Conservation (phyloP, 306 rosid species). For the Cucurbita ficifolia region DNA sequence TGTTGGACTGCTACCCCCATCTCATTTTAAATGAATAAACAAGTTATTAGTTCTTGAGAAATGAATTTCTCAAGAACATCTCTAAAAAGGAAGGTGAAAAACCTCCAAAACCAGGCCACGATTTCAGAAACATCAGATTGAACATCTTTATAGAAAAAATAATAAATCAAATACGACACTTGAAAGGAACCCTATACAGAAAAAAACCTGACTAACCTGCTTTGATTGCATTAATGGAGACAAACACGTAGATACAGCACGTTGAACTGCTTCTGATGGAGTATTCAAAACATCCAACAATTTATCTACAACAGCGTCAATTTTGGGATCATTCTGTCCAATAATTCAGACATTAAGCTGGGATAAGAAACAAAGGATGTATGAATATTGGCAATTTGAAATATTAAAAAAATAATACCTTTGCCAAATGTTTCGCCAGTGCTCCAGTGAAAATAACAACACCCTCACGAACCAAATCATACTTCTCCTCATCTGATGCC, state of each 20-base stretch:
- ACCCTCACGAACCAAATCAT: constrained; percentile 97
- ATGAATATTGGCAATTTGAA: background rate
- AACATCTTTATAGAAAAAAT: background rate
- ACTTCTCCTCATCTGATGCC: constrained; percentile 85
- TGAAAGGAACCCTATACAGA: background rate
- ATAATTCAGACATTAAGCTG: constrained; percentile 5
- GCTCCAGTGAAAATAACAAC: constrained; percentile 98
- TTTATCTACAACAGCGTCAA: constrained; percentile 80
- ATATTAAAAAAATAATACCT: constrained; percentile 28
- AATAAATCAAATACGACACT: background rate
- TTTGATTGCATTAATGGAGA: constrained; percentile 93
- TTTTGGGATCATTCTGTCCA: constrained; percentile 86
- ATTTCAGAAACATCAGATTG: background rate
- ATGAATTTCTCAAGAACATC: background rate
- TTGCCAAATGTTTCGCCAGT: constrained; percentile 82
- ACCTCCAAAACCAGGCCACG: background rate
- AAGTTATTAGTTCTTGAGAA: background rate
- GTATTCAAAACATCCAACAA: constrained; percentile 88
- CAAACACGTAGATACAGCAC: constrained; percentile 83
- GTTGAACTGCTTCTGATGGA: constrained; percentile 98
- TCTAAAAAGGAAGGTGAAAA: background rate
- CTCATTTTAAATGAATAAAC: background rate
- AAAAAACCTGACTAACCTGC: constrained; percentile 30
- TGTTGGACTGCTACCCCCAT: background rate
- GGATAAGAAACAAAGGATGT: background rate